A percentile compares a stretch with the other conserved stretches of the same genome.
These are phyloP conservation scores for Hypomyces rosellus DNA, from an alignment of 2,329 filamentous ascomycete genomes.

Conservation along the genomic window DNA sequence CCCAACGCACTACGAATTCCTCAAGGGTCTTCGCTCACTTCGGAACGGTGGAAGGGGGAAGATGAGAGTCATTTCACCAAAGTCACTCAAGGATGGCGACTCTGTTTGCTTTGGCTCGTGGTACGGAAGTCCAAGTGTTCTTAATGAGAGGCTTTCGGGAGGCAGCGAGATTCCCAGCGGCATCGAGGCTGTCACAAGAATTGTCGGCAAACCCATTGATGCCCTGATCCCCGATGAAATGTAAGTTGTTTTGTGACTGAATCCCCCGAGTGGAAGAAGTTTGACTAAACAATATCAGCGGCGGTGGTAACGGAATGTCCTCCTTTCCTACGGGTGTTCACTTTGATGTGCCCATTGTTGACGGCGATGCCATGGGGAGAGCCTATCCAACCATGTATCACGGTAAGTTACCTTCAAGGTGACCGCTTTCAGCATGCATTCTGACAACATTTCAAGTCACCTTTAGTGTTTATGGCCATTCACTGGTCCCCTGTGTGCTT, in stretches of 20 bases:
- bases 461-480: slow-evolving; percentile 32
- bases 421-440: too few relatives aligned
- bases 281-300: slow-evolving; percentile 16
- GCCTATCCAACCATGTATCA: slow-evolving; percentile 34
- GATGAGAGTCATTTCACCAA: slow-evolving; percentile 36
- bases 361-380: slow-evolving; percentile 33
- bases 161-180: slow-evolving; percentile 32
- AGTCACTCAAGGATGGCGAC: slow-evolving; percentile 30
- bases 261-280: background rate
- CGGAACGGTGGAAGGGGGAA: slow-evolving; percentile 25
- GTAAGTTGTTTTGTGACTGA: slow-evolving; percentile 19
- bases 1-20: slow-evolving; percentile 35
- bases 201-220: slow-evolving; percentile 26
- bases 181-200: slow-evolving; percentile 29
- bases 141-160: slow-evolving; percentile 30
- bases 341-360: slow-evolving; percentile 31
- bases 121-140: slow-evolving; percentile 38
- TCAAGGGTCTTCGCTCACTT: slow-evolving; percentile 35
- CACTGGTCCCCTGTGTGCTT: slow-evolving; percentile 30
- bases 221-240: slow-evolving; percentile 33
- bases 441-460: slow-evolving; percentile 21
- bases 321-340: slow-evolving; percentile 26
- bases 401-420: slow-evolving; percentile 14
- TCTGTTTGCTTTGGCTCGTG: slow-evolving; percentile 37
- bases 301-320: slow-evolving; percentile 34